Base-by-base conservation (phyloP, 1,284 basidiomycete genomes). In the Anthracocystis walkeri region DNA sequence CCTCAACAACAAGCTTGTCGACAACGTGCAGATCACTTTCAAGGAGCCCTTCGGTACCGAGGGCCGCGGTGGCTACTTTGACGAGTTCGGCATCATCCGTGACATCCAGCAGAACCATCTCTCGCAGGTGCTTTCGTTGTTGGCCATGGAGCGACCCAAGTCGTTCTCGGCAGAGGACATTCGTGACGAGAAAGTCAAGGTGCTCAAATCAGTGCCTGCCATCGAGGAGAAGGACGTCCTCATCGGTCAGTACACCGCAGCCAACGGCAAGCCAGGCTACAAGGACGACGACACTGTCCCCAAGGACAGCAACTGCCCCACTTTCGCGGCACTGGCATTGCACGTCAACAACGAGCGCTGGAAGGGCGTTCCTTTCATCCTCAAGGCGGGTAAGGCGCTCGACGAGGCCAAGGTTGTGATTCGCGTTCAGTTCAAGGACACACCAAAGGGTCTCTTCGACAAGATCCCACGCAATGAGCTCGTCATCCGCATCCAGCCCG, bases 11-110 rank as follows among this genome's bases (percentile, higher is more conserved):
- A 73, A 81, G 59, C 73, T 82, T n/a, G 84, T 86, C 29, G 82
- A 82, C 61, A 83, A 84, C 40, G 82, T 86, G 16, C 79, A 84
- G 65, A 85, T 86, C 74, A 85, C 85, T 38, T 84, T 86, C 76
- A 86, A 85, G 75, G 85, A 86, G 74, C 81, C 81, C 2, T 86
- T 86, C 59, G 85, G 85, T 33, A 86, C 85, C 42, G 85, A 86
- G 61, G 85, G 85, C 20, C 81, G 85, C 42, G 85, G 84, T 38
- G 85, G 85, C 49, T 86, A 86, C 80, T 86, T 86, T 80, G 85
- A 86, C 73, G 84, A 86, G 53, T 86, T 86, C 56, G 85, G 85
- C 31, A 86, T 86, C 66, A 84, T 86, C 50, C 78, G 85, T 35
- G 85, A 86, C 63, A 85, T 86, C 46, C 77, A 85, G 70, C 85